Base-by-base conservation (phyloP, 2,329 filamentous ascomycete species). In the Colletotrichum sp. region DNA sequence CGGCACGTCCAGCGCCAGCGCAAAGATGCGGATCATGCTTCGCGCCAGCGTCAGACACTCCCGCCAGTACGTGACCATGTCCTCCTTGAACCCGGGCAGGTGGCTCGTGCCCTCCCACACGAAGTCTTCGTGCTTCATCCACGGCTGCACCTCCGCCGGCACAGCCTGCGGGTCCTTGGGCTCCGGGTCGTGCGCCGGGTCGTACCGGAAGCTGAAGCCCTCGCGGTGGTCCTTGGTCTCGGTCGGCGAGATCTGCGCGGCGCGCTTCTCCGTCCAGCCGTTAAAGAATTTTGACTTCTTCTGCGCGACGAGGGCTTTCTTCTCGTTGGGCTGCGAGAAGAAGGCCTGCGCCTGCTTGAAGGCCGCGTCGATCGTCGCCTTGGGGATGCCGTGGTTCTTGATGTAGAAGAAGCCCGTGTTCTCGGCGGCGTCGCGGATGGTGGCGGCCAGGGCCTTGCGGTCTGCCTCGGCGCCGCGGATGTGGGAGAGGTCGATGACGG, bases 361-460 rank as follows among this genome's bases (percentile, higher is more conserved):
- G 12, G 79, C 77, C 3, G 73, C 74, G 9, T 80, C 74, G n/a
- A 85, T 85, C 7, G 77, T 79, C 28, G 81, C 78, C 26, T 84
- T 79, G 0, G 82, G 67, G 15, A 87, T 85, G 0, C 85, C 85
- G 78, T 88, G 85, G 57, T 88, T 87, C 74, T 84, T 84, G 73
- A 88, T 82, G 74, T 88, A 88, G 78, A 89, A 88, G 78, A 88
- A 88, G 0, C 87, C 87, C 0, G 83, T 88, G 52, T 84, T 86
- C 30, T 86, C 80, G 8, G 86, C 84, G 0, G 87, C 86, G 12
- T 81, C 79, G 67, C 82, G 82, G 8, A 89, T 83, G 30, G 82
- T 78, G 5, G 78, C 71, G 0, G 87, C 87, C 1, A 89, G 79
- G 2, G 77, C 77, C 30, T 84, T 83, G 1, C 86, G 83, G 6